A percentile compares a stretch with the other conserved stretches of the same genome.
These are phyloP conservation scores for Thraustochytrium sp. DNA, from an alignment of 352 stramenopile species.

Conservation along the genomic window DNA sequence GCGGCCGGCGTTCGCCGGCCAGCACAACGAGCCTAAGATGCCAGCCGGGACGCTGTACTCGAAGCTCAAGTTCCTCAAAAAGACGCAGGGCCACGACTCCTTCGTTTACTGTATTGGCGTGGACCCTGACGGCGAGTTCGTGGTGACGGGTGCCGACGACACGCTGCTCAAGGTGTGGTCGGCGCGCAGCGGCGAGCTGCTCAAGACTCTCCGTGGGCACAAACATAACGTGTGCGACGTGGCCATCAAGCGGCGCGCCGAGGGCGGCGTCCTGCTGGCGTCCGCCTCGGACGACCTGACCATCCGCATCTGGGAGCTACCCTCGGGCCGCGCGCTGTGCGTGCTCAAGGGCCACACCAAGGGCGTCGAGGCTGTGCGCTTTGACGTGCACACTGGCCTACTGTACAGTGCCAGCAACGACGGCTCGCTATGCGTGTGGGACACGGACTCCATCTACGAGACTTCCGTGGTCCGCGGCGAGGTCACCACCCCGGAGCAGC, in stretches of 20 bases:
- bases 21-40: slow-evolving; percentile 18
- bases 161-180: slow-evolving; percentile 34
- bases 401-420: slow-evolving; percentile 36
- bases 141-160: slow-evolving; percentile 21
- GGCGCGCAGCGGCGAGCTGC: background rate
- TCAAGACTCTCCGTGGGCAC: slow-evolving; percentile 14
- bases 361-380: slow-evolving; percentile 16
- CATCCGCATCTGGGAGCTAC: slow-evolving; percentile 66
- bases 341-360: slow-evolving; percentile 56
- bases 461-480: slow-evolving; percentile 6
- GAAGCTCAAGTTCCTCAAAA: slow-evolving; percentile 39
- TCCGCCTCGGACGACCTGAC: slow-evolving; percentile 67
- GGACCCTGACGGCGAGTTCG: slow-evolving; percentile 19
- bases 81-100: slow-evolving; percentile 27
- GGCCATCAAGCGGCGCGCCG: background rate
- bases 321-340: slow-evolving; percentile 60
- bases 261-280: slow-evolving; percentile 54
- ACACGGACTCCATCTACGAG: slow-evolving; percentile 33
- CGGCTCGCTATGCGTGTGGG: slow-evolving; percentile 23
- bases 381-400: slow-evolving; percentile 18
- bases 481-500: background rate
- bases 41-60: background rate
- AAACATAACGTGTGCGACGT: slow-evolving; percentile 19
- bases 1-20: background rate
- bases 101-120: slow-evolving; percentile 30